Evolutionary conservation across 2,329 filamentous ascomycete species (phyloP).

Genomic region (Nothophoma quercina): DNA sequence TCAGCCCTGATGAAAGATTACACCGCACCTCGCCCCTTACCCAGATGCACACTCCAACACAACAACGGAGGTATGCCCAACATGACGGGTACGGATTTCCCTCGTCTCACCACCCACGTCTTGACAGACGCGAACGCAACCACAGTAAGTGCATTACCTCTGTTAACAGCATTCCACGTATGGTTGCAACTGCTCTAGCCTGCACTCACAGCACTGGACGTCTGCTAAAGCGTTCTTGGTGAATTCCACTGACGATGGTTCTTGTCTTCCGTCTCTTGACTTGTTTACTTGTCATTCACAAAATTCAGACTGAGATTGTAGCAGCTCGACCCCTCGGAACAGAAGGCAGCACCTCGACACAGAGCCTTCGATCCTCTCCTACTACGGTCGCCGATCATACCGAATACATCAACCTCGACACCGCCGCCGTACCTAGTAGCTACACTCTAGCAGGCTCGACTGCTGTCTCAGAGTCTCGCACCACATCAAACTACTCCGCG

Average conservation of each 20-base stretch:
- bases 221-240: too few relatives aligned
- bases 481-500: background rate
- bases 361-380: background rate
- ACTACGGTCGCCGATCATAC: background rate
- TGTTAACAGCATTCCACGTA: too few relatives aligned
- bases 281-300: too few relatives aligned
- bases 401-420: background rate
- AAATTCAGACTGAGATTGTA: background rate
- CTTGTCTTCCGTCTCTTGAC: too few relatives aligned
- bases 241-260: too few relatives aligned
- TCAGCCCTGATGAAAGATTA: background rate
- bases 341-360: background rate
- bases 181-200: too few relatives aligned
- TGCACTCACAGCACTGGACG: too few relatives aligned
- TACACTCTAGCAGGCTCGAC: background rate
- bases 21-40: background rate
- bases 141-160: too few relatives aligned
- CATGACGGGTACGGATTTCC: too few relatives aligned
- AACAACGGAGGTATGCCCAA: too few relatives aligned
- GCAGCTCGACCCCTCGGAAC: background rate
- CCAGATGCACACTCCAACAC: background rate
- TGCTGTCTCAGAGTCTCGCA: background rate
- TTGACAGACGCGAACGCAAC: background rate
- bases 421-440: too few relatives aligned
- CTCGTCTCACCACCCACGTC: background rate